Percentiles rank a stretch among this genome's conserved stretches.
Conservation (phyloP, 805 yeast genomes). For the Spencermartinsiella europaea region DNA sequence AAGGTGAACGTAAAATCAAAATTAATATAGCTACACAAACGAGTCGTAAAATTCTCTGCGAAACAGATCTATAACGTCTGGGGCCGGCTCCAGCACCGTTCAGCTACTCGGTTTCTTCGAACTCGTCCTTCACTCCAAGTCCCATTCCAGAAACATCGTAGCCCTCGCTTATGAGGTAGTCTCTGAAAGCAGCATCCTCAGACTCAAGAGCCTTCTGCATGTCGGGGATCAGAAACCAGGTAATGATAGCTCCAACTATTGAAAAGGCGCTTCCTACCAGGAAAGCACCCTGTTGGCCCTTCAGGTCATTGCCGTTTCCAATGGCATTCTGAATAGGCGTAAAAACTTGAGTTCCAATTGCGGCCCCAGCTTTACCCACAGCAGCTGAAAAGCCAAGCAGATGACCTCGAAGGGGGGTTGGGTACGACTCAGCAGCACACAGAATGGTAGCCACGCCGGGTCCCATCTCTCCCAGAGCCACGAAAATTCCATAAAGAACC, state of each 20-base stretch:
- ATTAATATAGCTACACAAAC: too few relatives aligned
- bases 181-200: conserved; percentile 5
- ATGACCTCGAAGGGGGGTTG: conserved; percentile 84
- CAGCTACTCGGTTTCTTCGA: too few relatives aligned
- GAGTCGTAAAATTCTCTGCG: too few relatives aligned
- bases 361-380: conserved; percentile 84
- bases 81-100: too few relatives aligned
- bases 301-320: conserved; percentile 8
- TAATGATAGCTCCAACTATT: conserved; percentile 6
- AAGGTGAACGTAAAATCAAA: too few relatives aligned
- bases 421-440: conserved; percentile 79
- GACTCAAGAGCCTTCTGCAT: conserved; percentile 7
- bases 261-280: conserved; percentile 6
- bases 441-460: conserved; percentile 89
- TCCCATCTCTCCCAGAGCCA: conserved; percentile 84
- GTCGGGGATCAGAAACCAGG: conserved; percentile 7
- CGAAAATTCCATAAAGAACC: conserved; percentile 81
- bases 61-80: too few relatives aligned
- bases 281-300: conserved; percentile 12
- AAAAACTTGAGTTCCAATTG: conserved; percentile 82
- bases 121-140: conserved; percentile 1
- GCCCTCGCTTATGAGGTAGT: conserved; percentile 3
- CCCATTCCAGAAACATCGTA: conserved; percentile 10
- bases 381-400: conserved; percentile 91
- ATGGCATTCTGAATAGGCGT: conserved; percentile 52